Percentiles rank a stretch among this genome's conserved stretches.
Conservation (phyloP, 148 eudicot species). For the Dysphania ambrosioides region DNA sequence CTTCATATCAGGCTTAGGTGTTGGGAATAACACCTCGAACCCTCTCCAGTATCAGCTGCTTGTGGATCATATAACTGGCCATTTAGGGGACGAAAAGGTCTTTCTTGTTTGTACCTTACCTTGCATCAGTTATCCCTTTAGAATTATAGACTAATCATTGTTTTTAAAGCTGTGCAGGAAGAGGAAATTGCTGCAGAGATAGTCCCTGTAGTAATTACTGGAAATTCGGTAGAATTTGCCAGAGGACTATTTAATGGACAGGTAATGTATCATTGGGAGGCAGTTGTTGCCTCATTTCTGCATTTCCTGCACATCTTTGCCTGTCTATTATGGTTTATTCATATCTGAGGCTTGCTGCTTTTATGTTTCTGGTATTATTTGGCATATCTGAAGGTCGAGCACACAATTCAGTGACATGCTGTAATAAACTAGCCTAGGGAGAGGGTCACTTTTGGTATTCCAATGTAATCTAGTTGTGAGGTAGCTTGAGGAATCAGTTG, state of each 20-base stretch:
- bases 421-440: no score
- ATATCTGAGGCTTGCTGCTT: not conserved
- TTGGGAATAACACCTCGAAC: constrained; percentile 65
- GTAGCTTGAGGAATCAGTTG: no score
- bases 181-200: constrained; percentile 79
- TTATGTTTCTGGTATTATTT: not conserved
- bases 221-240: constrained; percentile 74
- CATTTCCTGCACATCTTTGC: no score
- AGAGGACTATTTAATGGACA: constrained; percentile 75
- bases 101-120: constrained; percentile 7
- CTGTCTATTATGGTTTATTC: not conserved
- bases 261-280: constrained; percentile 33
- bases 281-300: not conserved
- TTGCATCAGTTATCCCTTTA: constrained; percentile 6
- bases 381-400: not conserved
- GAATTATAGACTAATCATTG: constrained; percentile 1
- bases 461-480: no score
- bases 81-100: constrained; percentile 92
- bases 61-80: constrained; percentile 93
- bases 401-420: no score
- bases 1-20: constrained; percentile 69
- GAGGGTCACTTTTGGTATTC: no score
- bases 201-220: constrained; percentile 92
- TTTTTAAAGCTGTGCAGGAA: constrained; percentile 48
- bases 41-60: constrained; percentile 89